Percentiles rank a stretch among this genome's conserved stretches.
These are phyloP conservation scores for Aaosphaeria arxii DNA, from an alignment of 2,329 filamentous ascomycete genomes.

Conservation along the genomic window DNA sequence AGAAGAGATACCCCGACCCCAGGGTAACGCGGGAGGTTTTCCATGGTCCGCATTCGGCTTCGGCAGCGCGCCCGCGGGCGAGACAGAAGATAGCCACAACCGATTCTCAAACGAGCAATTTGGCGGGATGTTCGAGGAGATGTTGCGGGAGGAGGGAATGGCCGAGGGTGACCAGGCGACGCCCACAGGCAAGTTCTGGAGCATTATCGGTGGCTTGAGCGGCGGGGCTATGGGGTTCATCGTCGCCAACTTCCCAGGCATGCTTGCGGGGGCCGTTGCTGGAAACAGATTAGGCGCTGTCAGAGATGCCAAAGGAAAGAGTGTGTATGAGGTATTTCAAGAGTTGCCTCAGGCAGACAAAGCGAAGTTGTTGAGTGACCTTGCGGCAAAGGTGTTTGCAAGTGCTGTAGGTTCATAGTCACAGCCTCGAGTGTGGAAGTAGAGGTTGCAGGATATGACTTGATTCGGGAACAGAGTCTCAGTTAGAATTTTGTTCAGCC, in stretches of 20 bases:
- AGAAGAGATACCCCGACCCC: slow-evolving; percentile 48
- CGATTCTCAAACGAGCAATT: slow-evolving; percentile 76
- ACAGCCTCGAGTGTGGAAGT: background rate
- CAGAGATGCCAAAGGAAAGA: slow-evolving; percentile 88
- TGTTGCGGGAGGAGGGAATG: slow-evolving; percentile 59
- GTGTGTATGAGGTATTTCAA: slow-evolving; percentile 88
- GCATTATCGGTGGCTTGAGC: slow-evolving; percentile 77
- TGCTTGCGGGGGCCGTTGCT: slow-evolving; percentile 85
- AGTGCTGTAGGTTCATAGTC: slow-evolving; percentile 52
- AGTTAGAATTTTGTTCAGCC: too few relatives aligned
- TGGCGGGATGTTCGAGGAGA: slow-evolving; percentile 60
- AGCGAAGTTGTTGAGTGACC: slow-evolving; percentile 73
- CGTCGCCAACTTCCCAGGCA: slow-evolving; percentile 84
- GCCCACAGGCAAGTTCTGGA: slow-evolving; percentile 78
- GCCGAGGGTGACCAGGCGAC: slow-evolving; percentile 63
- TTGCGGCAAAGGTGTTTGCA: slow-evolving; percentile 84
- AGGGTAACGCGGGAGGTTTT: slow-evolving; percentile 45
- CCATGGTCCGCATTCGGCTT: slow-evolving; percentile 75
- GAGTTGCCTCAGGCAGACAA: slow-evolving; percentile 82
- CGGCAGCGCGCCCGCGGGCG: slow-evolving; percentile 42
- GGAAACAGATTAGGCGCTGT: slow-evolving; percentile 90
- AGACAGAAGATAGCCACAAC: slow-evolving; percentile 48
- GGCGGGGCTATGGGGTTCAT: slow-evolving; percentile 94
- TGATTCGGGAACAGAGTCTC: too few relatives aligned
- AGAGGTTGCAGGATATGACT: too few relatives aligned